Conservation (phyloP, 257 asterid species). For the Solanum piurae region DNA sequence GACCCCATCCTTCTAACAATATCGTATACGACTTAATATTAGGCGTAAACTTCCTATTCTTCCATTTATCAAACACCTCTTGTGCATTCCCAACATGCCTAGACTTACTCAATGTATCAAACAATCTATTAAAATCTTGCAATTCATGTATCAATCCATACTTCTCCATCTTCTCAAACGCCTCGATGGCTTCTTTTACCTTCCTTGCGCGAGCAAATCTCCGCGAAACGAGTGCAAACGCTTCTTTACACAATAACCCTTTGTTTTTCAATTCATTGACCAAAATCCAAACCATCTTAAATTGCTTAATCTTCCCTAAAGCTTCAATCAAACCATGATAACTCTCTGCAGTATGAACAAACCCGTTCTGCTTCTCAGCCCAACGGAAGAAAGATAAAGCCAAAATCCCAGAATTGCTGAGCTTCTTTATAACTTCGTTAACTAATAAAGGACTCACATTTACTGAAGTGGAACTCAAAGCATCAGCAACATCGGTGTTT, state of each 20-base stretch:
- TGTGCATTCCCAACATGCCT: constrained; percentile 57
- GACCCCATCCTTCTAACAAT: constrained; percentile 78
- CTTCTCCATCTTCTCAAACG: constrained; percentile 69
- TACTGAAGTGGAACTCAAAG: constrained; percentile 18
- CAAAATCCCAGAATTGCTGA: constrained; percentile 51
- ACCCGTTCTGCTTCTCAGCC: constrained; percentile 47
- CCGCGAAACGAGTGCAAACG: constrained; percentile 64
- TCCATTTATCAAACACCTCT: constrained; percentile 62
- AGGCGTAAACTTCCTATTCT: constrained; percentile 38
- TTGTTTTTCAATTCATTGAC: constrained; percentile 54
- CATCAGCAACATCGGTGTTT: constrained; percentile 21
- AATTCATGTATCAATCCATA: constrained; percentile 46
- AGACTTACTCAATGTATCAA: constrained; percentile 71
- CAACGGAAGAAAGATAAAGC: constrained; percentile 72
- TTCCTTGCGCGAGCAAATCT: constrained; percentile 71
- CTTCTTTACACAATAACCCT: constrained; percentile 36
- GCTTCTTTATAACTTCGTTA: constrained; percentile 52
- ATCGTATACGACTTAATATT: constrained; percentile 56
- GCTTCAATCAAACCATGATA: constrained; percentile 70
- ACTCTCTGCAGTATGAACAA: constrained; percentile 31
- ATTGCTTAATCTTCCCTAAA: constrained; percentile 70
- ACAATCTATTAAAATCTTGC: constrained; percentile 63
- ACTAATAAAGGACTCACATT: constrained; percentile 38
- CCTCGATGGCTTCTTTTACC: constrained; percentile 57
- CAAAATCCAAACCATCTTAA: constrained; percentile 61